Evolutionary conservation across 2,329 filamentous ascomycete genomes (phyloP), one percentile per base, ranked within the genome.

Genomic region (Sporothrix phasma): DNA sequence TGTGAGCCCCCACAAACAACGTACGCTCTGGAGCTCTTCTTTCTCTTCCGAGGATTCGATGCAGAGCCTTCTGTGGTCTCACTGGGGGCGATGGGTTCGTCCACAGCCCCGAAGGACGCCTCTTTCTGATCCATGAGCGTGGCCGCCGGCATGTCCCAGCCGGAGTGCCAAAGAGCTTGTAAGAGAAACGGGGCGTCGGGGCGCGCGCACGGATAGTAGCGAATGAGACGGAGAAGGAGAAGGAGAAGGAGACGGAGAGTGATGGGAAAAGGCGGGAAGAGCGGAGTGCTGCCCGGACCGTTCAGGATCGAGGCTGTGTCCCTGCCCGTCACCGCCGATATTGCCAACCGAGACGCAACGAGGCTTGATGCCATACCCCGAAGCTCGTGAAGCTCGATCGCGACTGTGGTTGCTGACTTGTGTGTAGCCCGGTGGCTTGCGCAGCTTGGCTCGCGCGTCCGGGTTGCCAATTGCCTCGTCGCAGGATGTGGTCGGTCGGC

Each of bases 21-120:
- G 62, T 69, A 74, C 72, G 73, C 73, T 43, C 73, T 67, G 11
- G 73, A 74, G 49, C 73, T 73, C 69, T 74, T 74, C 67, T 74
- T 74, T 47, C 73, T 67, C 67, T 74, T 74, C 22, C 73, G 71
- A 11, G 73, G 73, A 53, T 74, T 74, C 37, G 67, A 67, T 3
- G 70, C 66, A 15, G 70, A 61, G n/a, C 71, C 70, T 39, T 65
- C 56, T 8, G 63, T 61, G 26, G 62, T 46, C 53, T 68, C 67
- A 41, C 62, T 65, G 17, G 46, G 37, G 22, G 62, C 64, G 26
- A 62, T 49, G 59, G 62, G 65, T 64, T 61, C 72, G n/a, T 66
- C 62, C 58, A 60, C 19, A 19, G 46, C 49, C 26, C 59, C 49
- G n/a, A 31, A 5, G 3, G 59, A 39, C 17, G 37, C 59, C 10